Evolutionary conservation across 345 rosid species (phyloP), one percentile per base, ranked within the genome.

Genomic region (Syzygium grande): DNA sequence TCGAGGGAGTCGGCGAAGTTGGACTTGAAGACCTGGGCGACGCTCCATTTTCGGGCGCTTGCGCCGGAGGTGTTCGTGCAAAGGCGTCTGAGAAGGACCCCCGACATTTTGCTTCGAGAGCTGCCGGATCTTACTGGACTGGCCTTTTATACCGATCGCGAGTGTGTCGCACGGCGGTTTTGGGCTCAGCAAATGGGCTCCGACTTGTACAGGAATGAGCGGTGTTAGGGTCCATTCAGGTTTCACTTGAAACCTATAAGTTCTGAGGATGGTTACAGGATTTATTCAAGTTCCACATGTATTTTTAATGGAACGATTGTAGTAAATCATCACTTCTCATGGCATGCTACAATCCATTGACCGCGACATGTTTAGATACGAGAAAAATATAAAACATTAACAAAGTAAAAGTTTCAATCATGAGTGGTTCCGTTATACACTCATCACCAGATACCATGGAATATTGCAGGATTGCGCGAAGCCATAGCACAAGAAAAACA

Each of bases 1-100:
- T 88, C 91, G 6, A 96, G 88, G 27, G 93, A 41, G 73, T 90
- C 95, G 6, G 80, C 54, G 88, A 95, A 97, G 88, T 95, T 96
- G 30, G 98, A 90, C 59, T 91, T 96, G 15, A 86, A 93, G n/a
- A 96, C 95, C 91, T 95, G 99, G 89, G 93, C 94, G 14, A 95
- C 86, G 87, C 38, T 90, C 97, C 97, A 94, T 30, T 87, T 68
- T 6, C 41, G 59, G n/a, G 65, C 59, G 38, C 87, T 87, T 58
- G 22, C 49, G n/a, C 61, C 86, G 87, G 86, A 30, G 87, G 65
- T 58, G 88, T 63, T 58, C 84, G 94, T 87, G 86, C 94, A 93
- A 78, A 89, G 87, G 65, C 96, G 98, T 29, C 94, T 89, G 49
- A 73, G 83, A 19, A 34, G 38, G 2, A 3, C 83, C 13, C 49